These are phyloP conservation scores for Alternaria conjuncta DNA, from an alignment of 2,329 filamentous ascomycete genomes.

Conservation along the genomic window DNA sequence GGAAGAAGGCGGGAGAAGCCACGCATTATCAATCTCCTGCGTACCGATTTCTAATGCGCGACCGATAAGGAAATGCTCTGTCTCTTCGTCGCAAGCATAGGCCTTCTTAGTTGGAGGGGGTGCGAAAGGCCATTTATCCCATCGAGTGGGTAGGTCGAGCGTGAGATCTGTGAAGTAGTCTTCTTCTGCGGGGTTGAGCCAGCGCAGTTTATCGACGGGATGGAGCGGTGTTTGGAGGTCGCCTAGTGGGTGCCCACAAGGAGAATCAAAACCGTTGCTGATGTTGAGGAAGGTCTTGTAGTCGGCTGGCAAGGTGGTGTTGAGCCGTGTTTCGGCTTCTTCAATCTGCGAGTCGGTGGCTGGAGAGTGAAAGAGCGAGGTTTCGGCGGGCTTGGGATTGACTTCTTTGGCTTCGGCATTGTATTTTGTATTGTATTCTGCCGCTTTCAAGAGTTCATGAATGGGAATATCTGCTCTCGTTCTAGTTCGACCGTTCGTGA, in stretches of 20 bases:
- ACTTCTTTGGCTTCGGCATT: neutral
- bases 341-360: neutral
- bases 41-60: neutral
- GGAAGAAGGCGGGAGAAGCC: neutral
- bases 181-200: neutral
- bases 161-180: neutral
- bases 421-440: neutral
- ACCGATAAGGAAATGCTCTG: neutral
- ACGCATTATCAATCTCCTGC: neutral
- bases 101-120: neutral
- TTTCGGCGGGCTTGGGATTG: neutral
- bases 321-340: neutral
- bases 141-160: neutral
- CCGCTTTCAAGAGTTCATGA: neutral
- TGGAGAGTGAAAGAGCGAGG: neutral
- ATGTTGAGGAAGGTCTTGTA: neutral
- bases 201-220: neutral
- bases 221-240: neutral
- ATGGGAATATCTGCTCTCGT: neutral
- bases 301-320: neutral
- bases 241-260: neutral
- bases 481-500: neutral
- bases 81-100: neutral
- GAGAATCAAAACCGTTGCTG: neutral
- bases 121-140: neutral